phyloP scores from a whole-genome alignment of 2,329 filamentous ascomycete genomes.

The Lithohypha guttulata region DNA sequence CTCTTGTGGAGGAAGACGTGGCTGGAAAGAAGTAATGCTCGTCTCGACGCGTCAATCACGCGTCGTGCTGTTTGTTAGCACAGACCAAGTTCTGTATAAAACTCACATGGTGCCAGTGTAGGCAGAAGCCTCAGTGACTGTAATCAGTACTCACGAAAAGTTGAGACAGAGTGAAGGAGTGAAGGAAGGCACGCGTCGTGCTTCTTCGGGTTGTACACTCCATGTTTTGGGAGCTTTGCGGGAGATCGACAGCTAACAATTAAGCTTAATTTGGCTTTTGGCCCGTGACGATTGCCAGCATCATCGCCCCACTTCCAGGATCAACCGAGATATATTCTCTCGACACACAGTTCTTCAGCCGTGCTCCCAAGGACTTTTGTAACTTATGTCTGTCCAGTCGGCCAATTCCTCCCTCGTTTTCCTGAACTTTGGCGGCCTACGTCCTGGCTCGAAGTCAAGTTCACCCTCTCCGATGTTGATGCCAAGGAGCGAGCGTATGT shows the following conservation, averaged over 20 bases:
- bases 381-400: slow-evolving; percentile 23
- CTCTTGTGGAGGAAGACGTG: background rate
- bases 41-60: slow-evolving; percentile 8
- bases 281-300: background rate
- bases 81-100: background rate
- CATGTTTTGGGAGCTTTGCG: slow-evolving; percentile 4
- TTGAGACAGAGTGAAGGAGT: too few species aligned
- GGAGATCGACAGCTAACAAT: slow-evolving; percentile 17
- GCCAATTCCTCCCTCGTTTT: slow-evolving; percentile 25
- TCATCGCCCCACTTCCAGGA: too few species aligned
- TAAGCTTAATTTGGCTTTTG: slow-evolving; percentile 9
- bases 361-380: background rate
- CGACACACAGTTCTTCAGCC: background rate
- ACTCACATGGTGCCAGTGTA: too few species aligned
- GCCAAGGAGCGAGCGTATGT: slow-evolving; percentile 36
- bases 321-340: too few species aligned
- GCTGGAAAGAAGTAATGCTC: slow-evolving; percentile 6
- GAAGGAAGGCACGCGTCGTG: too few species aligned
- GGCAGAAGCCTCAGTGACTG: too few species aligned
- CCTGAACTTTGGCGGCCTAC: slow-evolving; percentile 20
- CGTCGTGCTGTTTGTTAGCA: background rate
- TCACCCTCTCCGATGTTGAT: slow-evolving; percentile 16
- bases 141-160: too few species aligned
- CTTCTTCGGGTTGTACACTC: too few species aligned
- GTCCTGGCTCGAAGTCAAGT: slow-evolving; percentile 16